These are phyloP conservation scores for Cyberlindnera euphorbiiphila DNA, from an alignment of 805 yeast genomes.

Conservation along the genomic window DNA sequence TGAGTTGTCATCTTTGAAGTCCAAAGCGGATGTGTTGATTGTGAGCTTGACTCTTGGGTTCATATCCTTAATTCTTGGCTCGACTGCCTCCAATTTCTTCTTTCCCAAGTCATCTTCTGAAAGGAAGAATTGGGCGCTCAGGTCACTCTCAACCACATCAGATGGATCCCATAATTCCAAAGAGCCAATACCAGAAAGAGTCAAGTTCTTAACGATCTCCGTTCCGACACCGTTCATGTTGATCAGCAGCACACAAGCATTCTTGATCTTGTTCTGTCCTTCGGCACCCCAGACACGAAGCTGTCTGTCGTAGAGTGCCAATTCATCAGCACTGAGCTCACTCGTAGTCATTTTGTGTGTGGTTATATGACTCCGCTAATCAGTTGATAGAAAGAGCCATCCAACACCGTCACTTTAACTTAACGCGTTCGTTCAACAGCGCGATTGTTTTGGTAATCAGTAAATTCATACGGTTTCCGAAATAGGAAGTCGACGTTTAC, in stretches of 20 bases:
- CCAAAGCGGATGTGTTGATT: constrained; percentile 33
- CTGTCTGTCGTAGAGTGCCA: constrained; percentile 91
- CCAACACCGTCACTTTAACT: too few species aligned
- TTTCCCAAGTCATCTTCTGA: constrained; percentile 53
- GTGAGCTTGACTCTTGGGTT: constrained; percentile 72
- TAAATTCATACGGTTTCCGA: too few species aligned
- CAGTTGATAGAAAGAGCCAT: too few species aligned
- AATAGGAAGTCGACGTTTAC: too few species aligned
- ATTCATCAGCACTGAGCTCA: constrained; percentile 56
- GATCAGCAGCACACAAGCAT: constrained; percentile 65
- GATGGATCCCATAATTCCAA: constrained; percentile 65
- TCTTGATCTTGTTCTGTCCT: constrained; percentile 74
- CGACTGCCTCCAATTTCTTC: constrained; percentile 50
- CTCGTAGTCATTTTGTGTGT: constrained; percentile 5
- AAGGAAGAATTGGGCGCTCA: constrained; percentile 72
- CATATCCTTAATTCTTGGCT: constrained; percentile 58
- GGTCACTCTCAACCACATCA: constrained; percentile 53
- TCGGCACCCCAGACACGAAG: constrained; percentile 95
- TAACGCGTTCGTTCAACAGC: too few species aligned
- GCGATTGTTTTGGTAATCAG: too few species aligned
- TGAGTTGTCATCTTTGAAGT: constrained; percentile 17
- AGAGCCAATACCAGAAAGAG: constrained; percentile 83
- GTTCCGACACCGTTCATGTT: constrained; percentile 75
- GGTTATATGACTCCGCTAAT: too few species aligned
- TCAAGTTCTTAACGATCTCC: constrained; percentile 80